Evolutionary conservation across 2,329 filamentous ascomycete species (phyloP), one percentile per base, ranked within the genome.

Genomic region (Diplodia mutila): DNA sequence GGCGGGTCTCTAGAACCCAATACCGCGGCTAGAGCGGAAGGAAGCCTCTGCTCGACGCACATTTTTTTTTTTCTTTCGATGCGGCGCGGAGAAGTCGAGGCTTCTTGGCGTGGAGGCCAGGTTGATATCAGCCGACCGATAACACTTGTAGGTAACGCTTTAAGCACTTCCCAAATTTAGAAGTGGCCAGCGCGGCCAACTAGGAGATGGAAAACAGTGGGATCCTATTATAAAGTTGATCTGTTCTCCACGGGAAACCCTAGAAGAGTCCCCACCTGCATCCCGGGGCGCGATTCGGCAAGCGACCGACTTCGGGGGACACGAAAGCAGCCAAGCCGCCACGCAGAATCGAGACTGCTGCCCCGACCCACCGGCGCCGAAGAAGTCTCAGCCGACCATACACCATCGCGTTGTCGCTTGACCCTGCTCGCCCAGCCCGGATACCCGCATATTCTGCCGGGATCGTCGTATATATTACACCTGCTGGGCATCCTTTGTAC

Each of bases 271-370:
- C 14, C 55, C 34, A 18, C 57, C 39, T 42, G 39, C n/a, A n/a
- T 7, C 29, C 29, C 29, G 29, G 29, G 29, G 29, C 29, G 29
- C 29, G 39, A 32, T 9, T 32, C n/a, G 57, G 39, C 12, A 18
- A 32, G 25, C 32, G 57, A 42, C 39, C 57, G 39, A 59, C 39
- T 21, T 59, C 55, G 34, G 55, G 55, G 53, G 8, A 21, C 37
- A 29, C 57, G 57, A 61, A n/a, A n/a, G 57, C 39, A 29, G 57
- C 57, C 57, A 61, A 61, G 57, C 57, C 39, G n/a, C 57, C 57
- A 61, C 25, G 18, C 12, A 61, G 57, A 32, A 32, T 7, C 29
- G 29, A 32, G 29, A 2, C 29, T 32, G 29, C 29, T 32, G 29
- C 29, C 6, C 29, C 23, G 25, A 18, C 21, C 34, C 34, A 48